Evolutionary conservation across 2,329 filamentous ascomycete species (phyloP).

Genomic region (Diaporthe ampelina): DNA sequence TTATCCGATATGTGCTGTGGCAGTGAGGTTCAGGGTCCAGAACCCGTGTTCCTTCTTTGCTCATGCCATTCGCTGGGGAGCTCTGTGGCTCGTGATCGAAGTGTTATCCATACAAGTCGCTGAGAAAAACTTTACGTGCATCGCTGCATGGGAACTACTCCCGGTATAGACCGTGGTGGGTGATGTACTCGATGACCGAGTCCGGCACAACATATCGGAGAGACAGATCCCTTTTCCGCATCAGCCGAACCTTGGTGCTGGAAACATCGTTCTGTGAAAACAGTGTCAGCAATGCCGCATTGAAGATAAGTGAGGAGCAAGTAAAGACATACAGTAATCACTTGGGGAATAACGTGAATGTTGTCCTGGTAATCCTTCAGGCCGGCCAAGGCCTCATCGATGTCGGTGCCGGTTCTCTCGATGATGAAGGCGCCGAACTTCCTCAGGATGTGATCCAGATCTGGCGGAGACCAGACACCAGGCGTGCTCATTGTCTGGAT

Average conservation of each 20-base stretch:
- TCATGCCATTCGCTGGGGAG: not conserved
- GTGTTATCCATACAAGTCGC: slow-evolving; percentile 28
- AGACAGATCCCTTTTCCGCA: slow-evolving; percentile 81
- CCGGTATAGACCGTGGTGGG: slow-evolving; percentile 75
- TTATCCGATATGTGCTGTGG: slow-evolving; percentile 11
- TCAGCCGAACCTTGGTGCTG: slow-evolving; percentile 45
- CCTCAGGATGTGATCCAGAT: slow-evolving; percentile 89
- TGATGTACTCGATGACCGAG: slow-evolving; percentile 81
- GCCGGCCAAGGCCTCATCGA: slow-evolving; percentile 87
- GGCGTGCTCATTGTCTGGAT: slow-evolving; percentile 81
- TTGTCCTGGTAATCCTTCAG: slow-evolving; percentile 88
- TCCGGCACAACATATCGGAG: slow-evolving; percentile 83
- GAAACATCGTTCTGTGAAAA: slow-evolving; percentile 75
- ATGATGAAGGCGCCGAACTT: slow-evolving; percentile 87
- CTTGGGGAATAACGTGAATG: slow-evolving; percentile 88
- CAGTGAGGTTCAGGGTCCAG: not conserved
- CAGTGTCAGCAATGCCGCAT: not conserved
- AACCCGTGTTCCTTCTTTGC: not conserved
- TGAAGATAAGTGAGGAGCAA: slow-evolving; percentile 46
- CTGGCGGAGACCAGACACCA: slow-evolving; percentile 85
- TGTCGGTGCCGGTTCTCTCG: slow-evolving; percentile 90
- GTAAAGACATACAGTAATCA: slow-evolving; percentile 85
- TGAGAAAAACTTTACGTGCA: not conserved
- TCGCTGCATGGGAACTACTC: slow-evolving; percentile 51
- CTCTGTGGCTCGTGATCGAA: not conserved